These are phyloP conservation scores for Wickerhamomyces sydowiorum DNA, from an alignment of 805 yeast species.

Conservation along the genomic window DNA sequence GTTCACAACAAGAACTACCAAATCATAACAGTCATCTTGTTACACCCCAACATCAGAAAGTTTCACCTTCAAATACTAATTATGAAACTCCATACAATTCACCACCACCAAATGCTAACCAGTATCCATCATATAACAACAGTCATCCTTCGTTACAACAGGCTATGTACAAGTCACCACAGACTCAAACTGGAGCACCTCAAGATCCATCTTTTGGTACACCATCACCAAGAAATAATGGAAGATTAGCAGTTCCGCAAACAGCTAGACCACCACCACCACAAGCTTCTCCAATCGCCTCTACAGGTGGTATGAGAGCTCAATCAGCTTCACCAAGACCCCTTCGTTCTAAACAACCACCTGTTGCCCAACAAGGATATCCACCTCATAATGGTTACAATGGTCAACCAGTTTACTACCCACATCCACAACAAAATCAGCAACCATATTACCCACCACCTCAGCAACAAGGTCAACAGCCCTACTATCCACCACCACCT, in stretches of 20 bases:
- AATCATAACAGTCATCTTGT: neutral
- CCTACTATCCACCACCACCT: neutral
- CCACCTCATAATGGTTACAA: too few species aligned
- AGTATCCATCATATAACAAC: neutral
- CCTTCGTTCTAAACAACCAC: slow-evolving; percentile 1
- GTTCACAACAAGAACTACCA: neutral
- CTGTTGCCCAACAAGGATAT: neutral
- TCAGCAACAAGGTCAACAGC: neutral
- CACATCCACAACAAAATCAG: too few species aligned
- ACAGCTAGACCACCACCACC: neutral
- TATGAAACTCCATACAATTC: neutral
- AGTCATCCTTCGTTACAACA: neutral
- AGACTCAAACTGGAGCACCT: too few species aligned
- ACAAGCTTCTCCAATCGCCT: neutral
- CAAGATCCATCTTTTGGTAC: neutral
- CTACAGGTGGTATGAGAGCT: neutral
- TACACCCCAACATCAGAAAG: neutral
- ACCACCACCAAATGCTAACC: neutral
- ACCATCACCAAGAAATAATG: neutral
- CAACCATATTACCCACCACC: neutral
- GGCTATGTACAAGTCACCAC: neutral
- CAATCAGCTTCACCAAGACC: neutral
- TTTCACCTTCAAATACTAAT: neutral
- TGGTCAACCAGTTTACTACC: too few species aligned
- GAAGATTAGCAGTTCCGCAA: neutral